Evolutionary conservation across 2,329 filamentous ascomycete species (phyloP), one percentile per base, ranked within the genome.

Genomic region (Pseudogymnoascus sp.): DNA sequence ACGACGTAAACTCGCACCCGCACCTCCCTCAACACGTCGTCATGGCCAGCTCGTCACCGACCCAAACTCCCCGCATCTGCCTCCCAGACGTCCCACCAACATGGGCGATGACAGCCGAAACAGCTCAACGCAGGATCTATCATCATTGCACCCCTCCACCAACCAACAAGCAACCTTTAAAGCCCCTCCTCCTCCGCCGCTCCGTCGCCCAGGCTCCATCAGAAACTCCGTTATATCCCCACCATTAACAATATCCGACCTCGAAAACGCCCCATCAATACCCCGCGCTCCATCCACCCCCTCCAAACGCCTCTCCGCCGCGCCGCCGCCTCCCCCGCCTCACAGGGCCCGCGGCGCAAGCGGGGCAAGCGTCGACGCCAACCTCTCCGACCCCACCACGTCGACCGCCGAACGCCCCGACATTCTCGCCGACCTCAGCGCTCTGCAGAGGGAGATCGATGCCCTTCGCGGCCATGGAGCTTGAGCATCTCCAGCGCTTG

Each of bases 391-490:
- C 0, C 55, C 66, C 7, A 59, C 60, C 23, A 67, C 67, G 14
- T 62, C 61, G 52, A 67, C 62, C 60, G 35, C 60, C 30, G 49
- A 35, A 35, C n/a, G 77, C 1, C 73, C 74, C 42, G 83, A 89
- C 69, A 90, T 92, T 64, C 74, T 93, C 67, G 88, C 88, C 1
- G 88, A 92, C 71, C 74, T 93, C 62, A 82, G 84, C 55, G 85
- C 85, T 22, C 74, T 93, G 65, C 89, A 91, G 74, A 82, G 82
- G 70, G 90, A 93, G 70, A 89, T 93, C 39, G 89, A 93, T 74
- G 88, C 84, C 3, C 70, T 88, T 49, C 77, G 82, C 68, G 79
- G 75, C 6, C 75, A 28, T 55, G 49, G 14, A 3, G 9, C 49
- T 33, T 55, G 19, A 60, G 36, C 25, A 49, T 19, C 25, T 41